Conservation (phyloP, 345 rosid species). For the Barbarea vulgaris region DNA sequence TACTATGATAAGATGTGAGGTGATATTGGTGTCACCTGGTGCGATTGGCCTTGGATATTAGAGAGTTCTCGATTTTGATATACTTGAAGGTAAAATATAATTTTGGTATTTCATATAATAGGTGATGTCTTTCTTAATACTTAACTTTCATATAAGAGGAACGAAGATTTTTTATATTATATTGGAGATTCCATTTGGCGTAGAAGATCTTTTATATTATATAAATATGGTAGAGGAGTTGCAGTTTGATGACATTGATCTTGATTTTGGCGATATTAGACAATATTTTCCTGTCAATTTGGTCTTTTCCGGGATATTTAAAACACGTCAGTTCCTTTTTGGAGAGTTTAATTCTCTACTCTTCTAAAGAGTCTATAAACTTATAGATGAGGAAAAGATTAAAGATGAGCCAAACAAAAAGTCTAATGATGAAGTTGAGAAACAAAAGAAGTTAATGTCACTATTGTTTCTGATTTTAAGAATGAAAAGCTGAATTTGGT, state of each 20-base stretch:
- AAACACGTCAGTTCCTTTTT: constrained; percentile 83
- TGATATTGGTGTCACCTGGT: no score
- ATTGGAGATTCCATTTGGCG: constrained; percentile 79
- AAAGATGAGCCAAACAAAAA: no score
- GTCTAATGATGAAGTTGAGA: no score
- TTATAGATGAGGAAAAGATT: no score
- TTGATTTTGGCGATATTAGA: constrained; percentile 74
- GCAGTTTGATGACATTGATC: constrained; percentile 54
- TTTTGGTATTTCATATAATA: constrained; percentile 19
- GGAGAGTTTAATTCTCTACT: no score
- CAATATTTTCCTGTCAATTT: constrained; percentile 79
- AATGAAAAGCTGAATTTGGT: no score
- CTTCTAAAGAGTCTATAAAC: no score
- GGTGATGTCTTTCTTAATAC: constrained; percentile 24
- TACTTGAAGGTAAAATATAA: constrained; percentile 67
- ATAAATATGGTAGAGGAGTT: constrained; percentile 73
- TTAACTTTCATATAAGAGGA: constrained; percentile 52
- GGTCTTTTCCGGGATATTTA: constrained; percentile 87
- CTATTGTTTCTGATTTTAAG: no score
- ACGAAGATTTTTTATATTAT: no score
- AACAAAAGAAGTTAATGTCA: no score
- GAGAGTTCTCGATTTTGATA: constrained; percentile 69
- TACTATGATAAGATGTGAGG: no score
- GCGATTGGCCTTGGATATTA: constrained; percentile 55
- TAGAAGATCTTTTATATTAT: constrained; percentile 82